Percentiles rank a stretch among this genome's conserved stretches.
Evolutionary conservation across 331 rosid genomes (phyloP).

Genomic region (Ulmus americana): DNA sequence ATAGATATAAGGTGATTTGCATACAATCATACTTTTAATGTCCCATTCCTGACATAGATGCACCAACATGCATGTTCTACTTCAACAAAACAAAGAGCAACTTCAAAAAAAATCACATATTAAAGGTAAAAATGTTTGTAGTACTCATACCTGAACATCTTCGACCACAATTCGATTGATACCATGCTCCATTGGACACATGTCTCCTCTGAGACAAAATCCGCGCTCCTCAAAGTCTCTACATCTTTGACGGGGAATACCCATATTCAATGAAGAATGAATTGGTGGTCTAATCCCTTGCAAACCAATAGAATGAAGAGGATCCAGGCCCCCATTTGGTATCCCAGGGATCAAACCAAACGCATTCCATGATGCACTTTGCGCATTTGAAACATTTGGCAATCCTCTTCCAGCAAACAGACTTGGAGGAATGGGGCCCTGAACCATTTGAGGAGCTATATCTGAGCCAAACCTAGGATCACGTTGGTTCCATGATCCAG

Average conservation of each 20-base stretch:
- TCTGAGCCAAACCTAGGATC: constrained; percentile 78
- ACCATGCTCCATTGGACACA: constrained; percentile 99
- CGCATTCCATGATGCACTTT: constrained; percentile 77
- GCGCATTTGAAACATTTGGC: constrained; percentile 77
- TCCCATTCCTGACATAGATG: background rate
- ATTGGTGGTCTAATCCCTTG: constrained; percentile 81
- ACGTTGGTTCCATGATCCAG: constrained; percentile 76
- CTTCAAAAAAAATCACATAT: constrained; percentile 1
- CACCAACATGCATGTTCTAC: background rate
- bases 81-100: constrained; percentile 8
- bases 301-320: constrained; percentile 79
- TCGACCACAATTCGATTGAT: constrained; percentile 91
- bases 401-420: constrained; percentile 70
- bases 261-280: constrained; percentile 68
- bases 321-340: constrained; percentile 77
- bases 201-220: constrained; percentile 95
- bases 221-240: constrained; percentile 99
- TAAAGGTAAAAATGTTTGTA: constrained; percentile 16
- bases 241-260: constrained; percentile 79
- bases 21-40: background rate
- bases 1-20: background rate
- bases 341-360: constrained; percentile 77
- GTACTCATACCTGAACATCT: constrained; percentile 80
- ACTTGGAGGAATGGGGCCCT: constrained; percentile 63
- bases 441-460: constrained; percentile 77